A percentile compares a stretch with the other conserved stretches of the same genome.
Conservation (phyloP, 2,329 filamentous ascomycete species). For the Paracoccidioides brasiliensis region DNA sequence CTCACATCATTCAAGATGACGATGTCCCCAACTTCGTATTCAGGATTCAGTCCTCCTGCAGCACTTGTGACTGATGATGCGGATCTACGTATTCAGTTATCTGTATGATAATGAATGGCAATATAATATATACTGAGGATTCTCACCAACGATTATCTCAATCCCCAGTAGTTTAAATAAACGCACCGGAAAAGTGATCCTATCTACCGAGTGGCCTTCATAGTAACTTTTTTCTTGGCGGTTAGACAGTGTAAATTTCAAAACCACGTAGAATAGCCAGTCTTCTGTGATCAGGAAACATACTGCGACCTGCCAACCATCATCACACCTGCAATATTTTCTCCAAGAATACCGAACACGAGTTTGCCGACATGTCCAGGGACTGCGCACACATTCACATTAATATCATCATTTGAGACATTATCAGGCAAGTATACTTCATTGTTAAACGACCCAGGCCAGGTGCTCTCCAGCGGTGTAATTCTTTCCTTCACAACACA, state of each 20-base stretch:
- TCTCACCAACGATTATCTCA: slow-evolving; percentile 43
- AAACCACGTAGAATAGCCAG: too few species aligned
- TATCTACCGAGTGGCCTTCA: slow-evolving; percentile 51
- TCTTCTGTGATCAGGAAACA: slow-evolving; percentile 20
- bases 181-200: slow-evolving; percentile 50
- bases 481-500: background rate
- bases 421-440: background rate
- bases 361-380: slow-evolving; percentile 52
- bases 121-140: slow-evolving; percentile 6
- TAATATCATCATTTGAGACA: background rate
- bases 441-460: background rate
- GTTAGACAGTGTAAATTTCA: background rate
- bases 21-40: slow-evolving; percentile 52
- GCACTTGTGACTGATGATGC: slow-evolving; percentile 47
- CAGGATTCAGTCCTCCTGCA: slow-evolving; percentile 51
- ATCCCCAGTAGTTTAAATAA: slow-evolving; percentile 51
- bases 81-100: background rate
- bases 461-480: background rate
- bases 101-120: background rate
- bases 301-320: slow-evolving; percentile 54
- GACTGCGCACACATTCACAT: slow-evolving; percentile 21
- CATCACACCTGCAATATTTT: slow-evolving; percentile 44
- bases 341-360: slow-evolving; percentile 48
- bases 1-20: slow-evolving; percentile 50
- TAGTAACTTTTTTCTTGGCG: slow-evolving; percentile 42